A percentile compares a stretch with the other conserved stretches of the same genome.
Conservation (phyloP, 179 eudicot genomes). For the Amaranthus tricolor region DNA sequence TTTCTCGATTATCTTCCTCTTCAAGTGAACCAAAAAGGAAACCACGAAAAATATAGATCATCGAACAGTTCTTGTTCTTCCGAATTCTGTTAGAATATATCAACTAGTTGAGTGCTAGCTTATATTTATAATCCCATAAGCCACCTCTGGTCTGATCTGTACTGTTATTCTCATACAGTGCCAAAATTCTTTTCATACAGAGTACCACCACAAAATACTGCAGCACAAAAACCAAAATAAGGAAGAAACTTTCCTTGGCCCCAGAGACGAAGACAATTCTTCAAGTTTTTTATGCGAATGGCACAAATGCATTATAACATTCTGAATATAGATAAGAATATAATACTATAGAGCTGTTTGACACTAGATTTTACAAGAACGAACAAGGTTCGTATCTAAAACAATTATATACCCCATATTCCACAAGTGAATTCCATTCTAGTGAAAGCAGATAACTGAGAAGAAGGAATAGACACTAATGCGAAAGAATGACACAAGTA, state of each 20-base stretch:
- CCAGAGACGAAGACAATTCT: too few relatives aligned
- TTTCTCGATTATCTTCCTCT: background rate
- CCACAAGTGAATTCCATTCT: background rate
- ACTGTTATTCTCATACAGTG: background rate
- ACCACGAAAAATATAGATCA: background rate
- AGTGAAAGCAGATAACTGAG: conserved; percentile 2
- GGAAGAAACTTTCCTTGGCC: background rate
- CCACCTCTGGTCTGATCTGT: background rate
- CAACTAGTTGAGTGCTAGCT: background rate
- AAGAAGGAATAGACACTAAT: conserved; percentile 3
- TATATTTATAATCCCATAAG: background rate
- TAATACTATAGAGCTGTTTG: background rate
- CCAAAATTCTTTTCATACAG: background rate
- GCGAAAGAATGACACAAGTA: background rate
- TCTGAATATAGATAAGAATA: background rate
- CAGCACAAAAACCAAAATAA: background rate
- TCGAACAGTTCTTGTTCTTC: background rate
- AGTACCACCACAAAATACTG: background rate
- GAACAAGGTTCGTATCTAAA: background rate
- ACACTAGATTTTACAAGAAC: background rate
- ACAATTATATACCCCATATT: background rate
- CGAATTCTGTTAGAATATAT: background rate
- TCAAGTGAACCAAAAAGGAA: background rate
- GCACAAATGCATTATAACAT: background rate
- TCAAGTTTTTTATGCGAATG: background rate